Conservation (phyloP, 108 stramenopile genomes). For the Cyclotella baltica region DNA sequence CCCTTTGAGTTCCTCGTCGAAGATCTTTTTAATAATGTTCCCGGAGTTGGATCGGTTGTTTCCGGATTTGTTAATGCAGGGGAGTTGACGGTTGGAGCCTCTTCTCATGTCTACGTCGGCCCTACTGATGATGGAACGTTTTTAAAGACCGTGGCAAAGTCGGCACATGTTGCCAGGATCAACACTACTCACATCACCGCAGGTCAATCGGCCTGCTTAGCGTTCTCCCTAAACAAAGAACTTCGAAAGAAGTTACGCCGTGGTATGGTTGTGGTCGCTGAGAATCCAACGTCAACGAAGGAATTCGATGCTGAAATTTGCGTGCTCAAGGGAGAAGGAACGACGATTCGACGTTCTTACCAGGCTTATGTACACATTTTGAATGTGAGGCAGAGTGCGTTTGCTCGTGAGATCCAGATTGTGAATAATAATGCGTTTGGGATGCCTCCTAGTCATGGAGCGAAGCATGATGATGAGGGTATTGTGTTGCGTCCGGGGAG, state of each 20-base stretch:
- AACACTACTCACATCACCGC: constrained; percentile 79
- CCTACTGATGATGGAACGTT: constrained; percentile 87
- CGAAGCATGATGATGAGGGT: constrained; percentile 61
- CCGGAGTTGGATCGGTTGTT: constrained; percentile 83
- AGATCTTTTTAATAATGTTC: constrained; percentile 84
- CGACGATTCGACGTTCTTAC: constrained; percentile 83
- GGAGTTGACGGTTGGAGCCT: constrained; percentile 69
- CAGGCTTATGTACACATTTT: constrained; percentile 89
- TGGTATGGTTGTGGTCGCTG: constrained; percentile 84
- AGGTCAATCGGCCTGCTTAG: constrained; percentile 85
- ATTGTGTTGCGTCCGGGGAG: constrained; percentile 81
- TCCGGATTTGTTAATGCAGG: constrained; percentile 90
- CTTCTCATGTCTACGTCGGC: constrained; percentile 82
- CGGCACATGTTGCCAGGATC: constrained; percentile 86
- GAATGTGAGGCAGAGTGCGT: constrained; percentile 87
- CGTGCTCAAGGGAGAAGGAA: constrained; percentile 86
- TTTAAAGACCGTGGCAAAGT: constrained; percentile 84
- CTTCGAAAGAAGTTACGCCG: constrained; percentile 77
- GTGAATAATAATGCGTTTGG: constrained; percentile 73
- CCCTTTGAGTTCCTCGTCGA: constrained; percentile 88
- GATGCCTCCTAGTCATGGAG: constrained; percentile 63
- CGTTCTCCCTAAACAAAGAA: constrained; percentile 81
- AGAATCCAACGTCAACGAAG: constrained; percentile 74
- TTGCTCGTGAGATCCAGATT: constrained; percentile 80
- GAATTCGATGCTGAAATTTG: constrained; percentile 93